Base-by-base conservation (phyloP, 331 rosid species). In the Quercus lobata region DNA sequence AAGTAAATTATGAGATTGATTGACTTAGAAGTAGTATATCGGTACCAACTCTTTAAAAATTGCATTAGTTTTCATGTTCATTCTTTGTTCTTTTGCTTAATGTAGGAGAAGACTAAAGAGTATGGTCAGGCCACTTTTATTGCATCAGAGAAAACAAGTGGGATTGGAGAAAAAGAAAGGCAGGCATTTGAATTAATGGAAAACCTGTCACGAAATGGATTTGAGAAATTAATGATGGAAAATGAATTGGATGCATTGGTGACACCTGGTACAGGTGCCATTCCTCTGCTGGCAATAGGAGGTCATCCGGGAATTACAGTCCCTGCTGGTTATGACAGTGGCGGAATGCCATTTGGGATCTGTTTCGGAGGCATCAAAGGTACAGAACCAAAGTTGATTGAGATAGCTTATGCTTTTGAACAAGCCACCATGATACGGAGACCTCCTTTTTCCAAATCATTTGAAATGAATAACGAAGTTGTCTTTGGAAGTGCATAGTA, bases 251-350 rank as follows among this genome's bases (percentile, higher is more conserved):
- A 91, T 77, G 89, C 87, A 0, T 8, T 91, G 62, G 84, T 85
- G 24, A 84, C 88, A 32, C 76, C 83, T 19, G 91, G 91, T 14
- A 21, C 65, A 1, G 81, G 69, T 32, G 87, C 72, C 49, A 30
- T 81, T 5, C 5, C 53, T 0, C n/a, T 88, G 61, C 79, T 87
- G 0, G 94, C 91, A 22, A 84, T 88, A 49, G 94, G 94, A 80
- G 94, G 97, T 6, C 90, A 82, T 24, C 97, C 94, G 0, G 92
- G 88, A 37, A 86, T 91, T 52, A 86, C 83, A 76, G 89, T 91
- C 53, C 92, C 94, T 2, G 92, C 89, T 69, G 93, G 92, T n/a
- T 89, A 89, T 78, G 85, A 74, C 29, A 66, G 56, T 6, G 4
- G 27, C 32, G 87, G 88, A 49, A 76, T 86, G 85, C 93, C 93